Evolutionary conservation across 2,329 filamentous ascomycete species (phyloP).

Genomic region (Penicillium griseofulvum): DNA sequence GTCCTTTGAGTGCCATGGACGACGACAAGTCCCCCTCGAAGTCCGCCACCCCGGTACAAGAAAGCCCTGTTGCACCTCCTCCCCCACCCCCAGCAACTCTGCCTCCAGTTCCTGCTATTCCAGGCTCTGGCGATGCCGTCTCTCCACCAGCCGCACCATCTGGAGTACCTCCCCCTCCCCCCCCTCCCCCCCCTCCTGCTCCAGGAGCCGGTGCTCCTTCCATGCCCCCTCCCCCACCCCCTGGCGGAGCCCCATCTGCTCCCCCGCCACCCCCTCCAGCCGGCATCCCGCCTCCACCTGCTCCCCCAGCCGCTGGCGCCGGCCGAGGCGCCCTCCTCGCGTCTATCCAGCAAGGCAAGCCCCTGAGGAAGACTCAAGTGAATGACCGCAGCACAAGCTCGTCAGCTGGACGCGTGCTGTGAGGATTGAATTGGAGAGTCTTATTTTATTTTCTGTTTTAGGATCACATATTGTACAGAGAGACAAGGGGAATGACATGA

Average conservation of each 20-base stretch:
- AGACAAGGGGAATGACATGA: not conserved
- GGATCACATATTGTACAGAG: slow-evolving; percentile 24
- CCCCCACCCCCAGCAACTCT: slow-evolving; percentile 50
- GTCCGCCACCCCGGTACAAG: slow-evolving; percentile 46
- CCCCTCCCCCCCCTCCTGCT: slow-evolving; percentile 39
- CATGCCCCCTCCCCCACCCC: slow-evolving; percentile 46
- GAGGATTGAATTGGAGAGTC: slow-evolving; percentile 12
- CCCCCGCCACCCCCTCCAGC: slow-evolving; percentile 38
- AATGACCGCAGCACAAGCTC: slow-evolving; percentile 76
- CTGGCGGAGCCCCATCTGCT: slow-evolving; percentile 28
- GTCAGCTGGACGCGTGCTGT: slow-evolving; percentile 71
- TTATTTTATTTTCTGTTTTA: not conserved
- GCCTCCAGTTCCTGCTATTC: slow-evolving; percentile 29
- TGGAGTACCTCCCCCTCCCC: slow-evolving; percentile 33
- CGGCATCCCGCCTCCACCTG: slow-evolving; percentile 39
- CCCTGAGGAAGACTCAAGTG: slow-evolving; percentile 82
- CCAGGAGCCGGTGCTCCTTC: slow-evolving; percentile 40
- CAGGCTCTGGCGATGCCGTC: slow-evolving; percentile 21
- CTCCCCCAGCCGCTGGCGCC: slow-evolving; percentile 51
- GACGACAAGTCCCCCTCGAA: slow-evolving; percentile 57
- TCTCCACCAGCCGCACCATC: slow-evolving; percentile 30
- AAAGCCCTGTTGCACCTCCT: slow-evolving; percentile 37
- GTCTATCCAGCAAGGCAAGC: slow-evolving; percentile 76
- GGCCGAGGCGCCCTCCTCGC: slow-evolving; percentile 66
- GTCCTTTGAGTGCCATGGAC: slow-evolving; percentile 79